Evolutionary conservation across 768 basidiomycete species (phyloP), one percentile per base, ranked within the genome.

Genomic region (Leucosporidium scottii): DNA sequence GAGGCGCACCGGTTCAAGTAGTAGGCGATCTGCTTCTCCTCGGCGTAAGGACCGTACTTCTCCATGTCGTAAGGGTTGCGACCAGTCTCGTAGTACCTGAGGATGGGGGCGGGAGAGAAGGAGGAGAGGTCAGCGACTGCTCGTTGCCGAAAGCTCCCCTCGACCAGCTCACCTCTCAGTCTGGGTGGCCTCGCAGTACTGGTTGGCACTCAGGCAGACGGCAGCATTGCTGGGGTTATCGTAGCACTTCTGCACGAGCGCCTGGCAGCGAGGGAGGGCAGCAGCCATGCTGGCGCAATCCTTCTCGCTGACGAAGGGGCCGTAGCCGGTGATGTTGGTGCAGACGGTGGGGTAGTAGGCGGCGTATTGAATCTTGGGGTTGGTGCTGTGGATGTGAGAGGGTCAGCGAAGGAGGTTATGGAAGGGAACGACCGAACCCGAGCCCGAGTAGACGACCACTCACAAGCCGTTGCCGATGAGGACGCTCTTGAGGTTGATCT

Each of bases 401-500:
- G 39, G 39, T 44, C 39, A 54, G 27, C 3, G 25, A 28, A 17
- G 13, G 27, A 9, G 4, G 13, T 23, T 4, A 6, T 12, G 27
- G 4, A 54, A 3, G 27, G 12, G 84, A 86, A 73, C 75, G 71
- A 93, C 91, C 1, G 90, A 87, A 27, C 94, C 80, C 49, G 85
- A 82, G 34, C 34, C 34, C 6, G 83, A 86, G 80, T 90, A 86
- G 76, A 97, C 93, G 49, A 85, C 79, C 74, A 18, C 84, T 85
- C 12, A 90, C 10, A 74, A 50, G 28, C 77, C 93, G 76, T 93
- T 96, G 10, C 87, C 94, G 60, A 98, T 84, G 70, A 97, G 82
- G 58, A 99, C 79, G 0, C 88, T 91, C 34, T 83, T 85, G 58
- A 76, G 69, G 50, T 7, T 25, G 30, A 62, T 54, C 21, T 58